phyloP scores from a whole-genome alignment of 345 rosid genomes.

The Gossypium thurberi region DNA sequence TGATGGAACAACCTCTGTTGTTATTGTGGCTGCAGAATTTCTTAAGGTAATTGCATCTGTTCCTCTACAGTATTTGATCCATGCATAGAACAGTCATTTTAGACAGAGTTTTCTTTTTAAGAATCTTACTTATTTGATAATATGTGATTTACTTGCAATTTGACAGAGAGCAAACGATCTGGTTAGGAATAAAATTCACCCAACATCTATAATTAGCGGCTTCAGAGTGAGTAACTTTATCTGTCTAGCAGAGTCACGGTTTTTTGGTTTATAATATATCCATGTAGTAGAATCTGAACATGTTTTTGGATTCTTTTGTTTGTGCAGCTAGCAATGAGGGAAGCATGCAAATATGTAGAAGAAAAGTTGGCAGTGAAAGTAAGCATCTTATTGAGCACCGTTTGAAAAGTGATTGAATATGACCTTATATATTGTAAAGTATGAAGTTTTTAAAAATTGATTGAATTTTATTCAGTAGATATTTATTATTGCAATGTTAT shows the following conservation, averaged over 20 bases:
- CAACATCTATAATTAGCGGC: conserved; percentile 94
- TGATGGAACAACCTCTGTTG: conserved; percentile 95
- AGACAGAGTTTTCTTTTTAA: neutral
- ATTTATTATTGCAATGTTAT: neutral
- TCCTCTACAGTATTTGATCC: neutral
- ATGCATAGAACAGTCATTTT: neutral
- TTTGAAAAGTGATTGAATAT: neutral
- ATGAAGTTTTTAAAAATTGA: neutral
- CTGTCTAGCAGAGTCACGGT: neutral
- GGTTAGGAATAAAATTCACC: conserved; percentile 95
- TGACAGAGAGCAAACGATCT: conserved; percentile 89
- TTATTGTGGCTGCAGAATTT: conserved; percentile 87
- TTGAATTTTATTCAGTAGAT: neutral
- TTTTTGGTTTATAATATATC: neutral
- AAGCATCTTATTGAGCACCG: conserved; percentile 8
- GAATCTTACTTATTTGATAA: neutral
- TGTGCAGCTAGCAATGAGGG: conserved; percentile 94
- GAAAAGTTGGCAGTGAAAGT: conserved; percentile 87
- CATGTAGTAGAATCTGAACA: neutral
- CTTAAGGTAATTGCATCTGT: conserved; percentile 43
- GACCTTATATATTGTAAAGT: neutral
- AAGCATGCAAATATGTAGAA: conserved; percentile 87
- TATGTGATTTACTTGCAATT: conserved; percentile 14
- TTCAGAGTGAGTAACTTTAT: conserved; percentile 52
- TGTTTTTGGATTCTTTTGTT: conserved; percentile 11